phyloP scores from a whole-genome alignment of 2,329 filamentous ascomycete genomes.

The Endoconidiophora polonica region DNA sequence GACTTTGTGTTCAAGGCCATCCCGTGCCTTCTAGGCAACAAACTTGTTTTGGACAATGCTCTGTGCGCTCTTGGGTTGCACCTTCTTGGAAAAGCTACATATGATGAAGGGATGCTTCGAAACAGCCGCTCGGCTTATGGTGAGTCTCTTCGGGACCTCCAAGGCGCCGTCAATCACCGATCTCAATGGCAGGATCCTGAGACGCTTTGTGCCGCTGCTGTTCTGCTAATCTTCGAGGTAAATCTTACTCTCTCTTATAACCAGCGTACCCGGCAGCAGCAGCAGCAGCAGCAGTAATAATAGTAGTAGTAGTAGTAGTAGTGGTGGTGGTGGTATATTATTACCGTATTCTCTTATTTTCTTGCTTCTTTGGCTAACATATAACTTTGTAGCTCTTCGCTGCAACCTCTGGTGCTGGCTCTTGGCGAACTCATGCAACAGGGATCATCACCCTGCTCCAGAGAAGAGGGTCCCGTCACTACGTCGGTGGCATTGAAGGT shows the following conservation, averaged over 20 bases:
- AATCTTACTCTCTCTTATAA: not conserved
- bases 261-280: not conserved
- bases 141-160: conserved; percentile 21
- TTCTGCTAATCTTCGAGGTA: conserved; percentile 26
- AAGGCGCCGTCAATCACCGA: conserved; percentile 22
- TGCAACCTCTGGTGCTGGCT: conserved; percentile 22
- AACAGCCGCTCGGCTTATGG: conserved; percentile 25
- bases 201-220: conserved; percentile 26
- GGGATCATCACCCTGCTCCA: conserved; percentile 24
- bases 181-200: conserved; percentile 24
- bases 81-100: conserved; percentile 22
- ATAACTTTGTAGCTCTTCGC: conserved; percentile 22
- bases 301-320: no score
- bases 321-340: no score
- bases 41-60: conserved; percentile 23
- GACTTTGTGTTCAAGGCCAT: conserved; percentile 17
- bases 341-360: no score
- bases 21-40: conserved; percentile 20
- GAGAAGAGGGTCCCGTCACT: conserved; percentile 22
- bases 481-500: conserved; percentile 22
- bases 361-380: not conserved
- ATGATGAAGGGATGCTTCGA: conserved; percentile 18
- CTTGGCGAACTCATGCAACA: conserved; percentile 25
- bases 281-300: no score
- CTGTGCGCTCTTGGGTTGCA: conserved; percentile 24